These are phyloP conservation scores for Podospora comata DNA, from an alignment of 495 filamentous ascomycete genomes.

Conservation along the genomic window DNA sequence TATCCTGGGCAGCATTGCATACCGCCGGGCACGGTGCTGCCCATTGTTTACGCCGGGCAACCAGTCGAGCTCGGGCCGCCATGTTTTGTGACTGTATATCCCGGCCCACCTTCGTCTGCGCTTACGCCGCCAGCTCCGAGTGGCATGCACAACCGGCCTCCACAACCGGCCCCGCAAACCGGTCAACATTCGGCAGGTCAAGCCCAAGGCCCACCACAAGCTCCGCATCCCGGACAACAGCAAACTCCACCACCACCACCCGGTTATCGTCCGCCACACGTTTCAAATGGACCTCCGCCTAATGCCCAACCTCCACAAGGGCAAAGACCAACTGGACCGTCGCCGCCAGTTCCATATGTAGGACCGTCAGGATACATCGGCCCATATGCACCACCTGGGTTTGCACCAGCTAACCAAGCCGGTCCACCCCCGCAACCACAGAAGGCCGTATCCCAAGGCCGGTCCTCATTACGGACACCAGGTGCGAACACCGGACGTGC, in stretches of 20 bases:
- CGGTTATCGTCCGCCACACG: neutral
- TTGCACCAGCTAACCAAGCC: neutral
- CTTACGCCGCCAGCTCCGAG: conserved; percentile 1
- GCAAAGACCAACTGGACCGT: neutral
- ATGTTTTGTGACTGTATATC: conserved; percentile 16
- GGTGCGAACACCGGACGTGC: neutral
- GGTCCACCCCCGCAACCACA: conserved; percentile 4
- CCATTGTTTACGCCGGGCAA: conserved; percentile 17
- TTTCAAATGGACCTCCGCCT: neutral
- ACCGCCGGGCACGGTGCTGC: conserved; percentile 14
- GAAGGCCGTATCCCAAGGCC: neutral
- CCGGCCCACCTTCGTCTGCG: conserved; percentile 12
- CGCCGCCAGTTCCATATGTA: conserved; percentile 2
- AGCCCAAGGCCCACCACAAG: neutral
- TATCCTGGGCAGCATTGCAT: conserved; percentile 12
- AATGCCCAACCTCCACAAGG: neutral
- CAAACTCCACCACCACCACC: neutral
- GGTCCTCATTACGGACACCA: neutral
- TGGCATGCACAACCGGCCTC: neutral
- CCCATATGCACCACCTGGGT: conserved; percentile 11
- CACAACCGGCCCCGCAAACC: conserved; percentile 1
- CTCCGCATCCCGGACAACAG: conserved; percentile 2
- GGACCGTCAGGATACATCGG: conserved; percentile 4
- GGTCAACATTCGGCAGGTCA: conserved; percentile 3
- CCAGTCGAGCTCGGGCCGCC: conserved; percentile 10